phyloP scores from a whole-genome alignment of 2,329 filamentous ascomycete species.

The Talaromyces sp. region DNA sequence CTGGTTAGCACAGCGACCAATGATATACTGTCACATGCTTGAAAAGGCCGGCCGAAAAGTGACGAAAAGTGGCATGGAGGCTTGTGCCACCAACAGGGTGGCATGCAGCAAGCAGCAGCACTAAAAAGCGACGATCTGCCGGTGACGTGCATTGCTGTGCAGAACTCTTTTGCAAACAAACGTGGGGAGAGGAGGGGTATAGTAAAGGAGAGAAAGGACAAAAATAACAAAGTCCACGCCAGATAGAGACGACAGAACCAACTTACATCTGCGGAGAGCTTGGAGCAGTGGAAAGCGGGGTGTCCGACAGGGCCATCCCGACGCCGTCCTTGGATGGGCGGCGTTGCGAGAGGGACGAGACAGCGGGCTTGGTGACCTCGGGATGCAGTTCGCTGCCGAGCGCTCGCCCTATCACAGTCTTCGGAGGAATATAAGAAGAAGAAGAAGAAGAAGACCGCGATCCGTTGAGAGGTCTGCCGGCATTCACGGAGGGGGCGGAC shows the following conservation, averaged over 20 bases:
- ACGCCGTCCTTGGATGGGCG: constrained; percentile 41
- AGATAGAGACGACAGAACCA: constrained; percentile 8
- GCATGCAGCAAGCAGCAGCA: constrained; percentile 6
- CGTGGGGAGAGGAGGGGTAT: background rate
- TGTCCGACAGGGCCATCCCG: constrained; percentile 56
- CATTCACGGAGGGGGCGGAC: background rate
- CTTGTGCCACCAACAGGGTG: background rate
- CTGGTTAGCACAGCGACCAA: background rate
- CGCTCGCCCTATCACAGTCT: constrained; percentile 38
- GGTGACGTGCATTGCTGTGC: constrained; percentile 5
- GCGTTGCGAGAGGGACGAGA: constrained; percentile 15
- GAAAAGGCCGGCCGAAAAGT: background rate
- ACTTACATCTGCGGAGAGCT: constrained; percentile 59
- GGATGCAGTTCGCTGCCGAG: constrained; percentile 38
- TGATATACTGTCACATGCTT: background rate
- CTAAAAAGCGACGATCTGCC: constrained; percentile 13
- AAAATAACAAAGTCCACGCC: background rate
- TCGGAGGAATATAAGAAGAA: constrained; percentile 27
- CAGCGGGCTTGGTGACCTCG: constrained; percentile 25
- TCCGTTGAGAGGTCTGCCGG: background rate
- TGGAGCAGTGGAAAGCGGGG: constrained; percentile 58
- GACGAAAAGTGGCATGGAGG: background rate
- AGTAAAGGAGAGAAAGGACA: background rate
- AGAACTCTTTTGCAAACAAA: background rate
- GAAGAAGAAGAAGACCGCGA: background rate